Conservation (phyloP, 306 rosid genomes). For the Mimosa pudica region DNA sequence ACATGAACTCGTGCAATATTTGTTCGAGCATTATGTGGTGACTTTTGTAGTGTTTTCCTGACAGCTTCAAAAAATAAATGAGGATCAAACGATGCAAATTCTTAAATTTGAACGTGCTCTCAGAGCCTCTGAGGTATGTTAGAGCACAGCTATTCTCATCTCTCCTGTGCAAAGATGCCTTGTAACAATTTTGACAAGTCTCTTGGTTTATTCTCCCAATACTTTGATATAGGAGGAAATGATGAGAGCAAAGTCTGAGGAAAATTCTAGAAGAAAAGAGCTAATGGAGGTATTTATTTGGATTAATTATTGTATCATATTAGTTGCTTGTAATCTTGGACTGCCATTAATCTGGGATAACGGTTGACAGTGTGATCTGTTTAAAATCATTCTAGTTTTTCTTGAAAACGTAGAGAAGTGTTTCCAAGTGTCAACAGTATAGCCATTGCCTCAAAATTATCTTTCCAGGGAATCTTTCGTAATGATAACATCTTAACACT, state of each 20-base stretch:
- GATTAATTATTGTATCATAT: constrained; percentile 28
- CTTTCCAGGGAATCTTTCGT: constrained; percentile 10
- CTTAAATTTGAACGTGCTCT: constrained; percentile 83
- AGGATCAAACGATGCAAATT: constrained; percentile 71
- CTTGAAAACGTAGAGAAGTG: neutral
- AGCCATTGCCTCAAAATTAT: constrained; percentile 11
- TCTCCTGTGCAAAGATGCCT: constrained; percentile 35
- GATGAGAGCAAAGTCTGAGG: constrained; percentile 82
- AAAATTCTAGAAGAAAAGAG: constrained; percentile 58
- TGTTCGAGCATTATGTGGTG: constrained; percentile 35
- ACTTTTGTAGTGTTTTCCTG: constrained; percentile 28
- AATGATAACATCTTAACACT: neutral
- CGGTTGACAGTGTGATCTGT: neutral
- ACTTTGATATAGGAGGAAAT: constrained; percentile 69
- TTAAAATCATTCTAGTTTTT: constrained; percentile 13
- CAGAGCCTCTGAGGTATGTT: constrained; percentile 83
- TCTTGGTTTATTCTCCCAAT: constrained; percentile 18
- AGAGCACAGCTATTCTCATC: constrained; percentile 26
- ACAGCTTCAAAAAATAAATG: constrained; percentile 74
- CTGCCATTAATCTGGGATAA: constrained; percentile 19
- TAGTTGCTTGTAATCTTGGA: constrained; percentile 14
- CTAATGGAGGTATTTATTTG: constrained; percentile 64
- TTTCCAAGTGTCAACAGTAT: constrained; percentile 16
- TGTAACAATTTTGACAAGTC: constrained; percentile 38
- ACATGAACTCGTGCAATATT: constrained; percentile 4